Percentiles rank a stretch among this genome's conserved stretches.
Conservation (phyloP, 306 rosid genomes). For the Senna tora region DNA sequence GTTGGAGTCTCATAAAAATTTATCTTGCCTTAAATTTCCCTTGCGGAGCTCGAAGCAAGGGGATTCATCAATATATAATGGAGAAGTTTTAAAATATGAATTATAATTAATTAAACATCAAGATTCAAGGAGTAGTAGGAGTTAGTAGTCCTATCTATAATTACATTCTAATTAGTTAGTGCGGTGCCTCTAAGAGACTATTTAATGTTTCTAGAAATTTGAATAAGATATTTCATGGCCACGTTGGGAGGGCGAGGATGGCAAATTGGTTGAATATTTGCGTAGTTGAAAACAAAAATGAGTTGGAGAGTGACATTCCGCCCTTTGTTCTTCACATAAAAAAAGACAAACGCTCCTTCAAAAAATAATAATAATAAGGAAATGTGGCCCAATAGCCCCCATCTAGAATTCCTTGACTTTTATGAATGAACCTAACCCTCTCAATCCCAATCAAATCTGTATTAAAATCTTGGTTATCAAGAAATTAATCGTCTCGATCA, state of each 20-base stretch:
- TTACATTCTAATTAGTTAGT: not conserved
- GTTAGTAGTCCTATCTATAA: not conserved
- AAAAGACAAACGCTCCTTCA: slow-evolving; percentile 5
- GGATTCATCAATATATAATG: no score
- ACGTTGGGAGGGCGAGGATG: not conserved
- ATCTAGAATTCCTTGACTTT: slow-evolving; percentile 60
- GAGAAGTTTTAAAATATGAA: no score
- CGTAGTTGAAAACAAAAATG: not conserved
- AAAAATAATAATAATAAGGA: not conserved
- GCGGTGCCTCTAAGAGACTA: not conserved
- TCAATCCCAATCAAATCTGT: slow-evolving; percentile 14
- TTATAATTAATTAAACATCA: not conserved
- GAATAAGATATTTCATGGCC: not conserved
- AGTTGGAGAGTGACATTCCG: not conserved
- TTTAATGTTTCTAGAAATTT: not conserved
- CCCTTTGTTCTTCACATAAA: slow-evolving; percentile 21
- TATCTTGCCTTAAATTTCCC: no score
- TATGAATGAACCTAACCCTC: not conserved
- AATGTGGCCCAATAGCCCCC: slow-evolving; percentile 8
- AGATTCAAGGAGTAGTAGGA: not conserved
- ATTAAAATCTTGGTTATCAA: slow-evolving; percentile 48
- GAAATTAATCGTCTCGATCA: slow-evolving; percentile 40
- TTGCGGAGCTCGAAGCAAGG: no score
- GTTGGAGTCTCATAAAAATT: no score
- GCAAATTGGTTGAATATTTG: not conserved